phyloP scores from a whole-genome alignment of 495 filamentous ascomycete genomes.

The Parachaetomium inaequale region DNA sequence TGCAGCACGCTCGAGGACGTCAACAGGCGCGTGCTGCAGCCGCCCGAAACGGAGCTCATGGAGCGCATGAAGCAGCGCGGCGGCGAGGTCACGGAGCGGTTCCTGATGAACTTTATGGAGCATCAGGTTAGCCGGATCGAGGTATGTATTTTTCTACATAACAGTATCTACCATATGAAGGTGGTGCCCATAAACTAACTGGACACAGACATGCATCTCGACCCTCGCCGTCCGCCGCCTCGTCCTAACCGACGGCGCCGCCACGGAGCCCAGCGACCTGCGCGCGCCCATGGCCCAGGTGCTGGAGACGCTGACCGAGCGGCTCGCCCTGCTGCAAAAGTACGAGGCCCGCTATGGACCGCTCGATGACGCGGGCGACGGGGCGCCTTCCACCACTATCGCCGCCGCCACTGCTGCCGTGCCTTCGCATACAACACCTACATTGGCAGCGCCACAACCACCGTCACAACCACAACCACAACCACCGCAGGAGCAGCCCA shows the following conservation, averaged over 20 bases:
- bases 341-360: constrained; percentile 48
- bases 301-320: constrained; percentile 39
- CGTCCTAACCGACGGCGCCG: constrained; percentile 40
- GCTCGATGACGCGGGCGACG: constrained; percentile 16
- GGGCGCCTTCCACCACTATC: not conserved
- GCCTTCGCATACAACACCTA: not conserved
- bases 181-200: not conserved
- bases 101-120: constrained; percentile 81
- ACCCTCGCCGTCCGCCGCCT: constrained; percentile 65
- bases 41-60: constrained; percentile 75
- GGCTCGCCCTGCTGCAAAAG: constrained; percentile 44
- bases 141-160: constrained; percentile 50
- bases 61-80: constrained; percentile 78
- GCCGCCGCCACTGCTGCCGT: not conserved
- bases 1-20: constrained; percentile 79
- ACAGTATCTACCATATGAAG: not conserved
- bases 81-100: constrained; percentile 81
- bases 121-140: constrained; percentile 94
- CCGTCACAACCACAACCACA: too few relatives aligned
- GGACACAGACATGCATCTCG: constrained; percentile 39
- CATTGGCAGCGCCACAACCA: not conserved
- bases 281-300: constrained; percentile 49
- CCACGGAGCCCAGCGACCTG: constrained; percentile 40
- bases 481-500: not conserved
- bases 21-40: constrained; percentile 52